phyloP scores from a whole-genome alignment of 164 flowering plant genomes.

The Platanus orientalis region DNA sequence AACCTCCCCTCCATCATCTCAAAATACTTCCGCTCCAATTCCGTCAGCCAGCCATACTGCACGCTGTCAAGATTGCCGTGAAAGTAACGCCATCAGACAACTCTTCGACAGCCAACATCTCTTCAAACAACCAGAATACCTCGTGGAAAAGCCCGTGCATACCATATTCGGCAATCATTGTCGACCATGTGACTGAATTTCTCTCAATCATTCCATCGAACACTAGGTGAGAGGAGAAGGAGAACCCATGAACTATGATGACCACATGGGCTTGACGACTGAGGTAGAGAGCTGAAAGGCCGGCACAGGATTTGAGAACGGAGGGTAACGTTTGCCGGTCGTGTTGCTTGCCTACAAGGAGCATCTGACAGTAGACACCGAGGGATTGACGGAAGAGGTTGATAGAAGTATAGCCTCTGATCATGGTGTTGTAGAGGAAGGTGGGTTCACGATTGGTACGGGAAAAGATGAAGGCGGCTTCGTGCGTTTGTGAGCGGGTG shows the following conservation, averaged over 20 bases:
- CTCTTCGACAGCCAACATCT: constrained; percentile 31
- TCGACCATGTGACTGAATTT: constrained; percentile 39
- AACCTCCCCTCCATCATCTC: constrained; percentile 39
- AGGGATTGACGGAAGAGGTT: constrained; percentile 30
- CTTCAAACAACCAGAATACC: constrained; percentile 38
- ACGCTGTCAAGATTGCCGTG: constrained; percentile 37
- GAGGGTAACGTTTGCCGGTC: constrained; percentile 11
- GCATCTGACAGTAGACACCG: constrained; percentile 23
- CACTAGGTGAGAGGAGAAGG: constrained; percentile 26
- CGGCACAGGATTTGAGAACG: constrained; percentile 30
- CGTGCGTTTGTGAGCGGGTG: constrained; percentile 13
- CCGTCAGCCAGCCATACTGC: constrained; percentile 34
- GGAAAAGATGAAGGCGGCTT: constrained; percentile 34
- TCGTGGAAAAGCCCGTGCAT: constrained; percentile 28
- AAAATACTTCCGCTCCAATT: constrained; percentile 31
- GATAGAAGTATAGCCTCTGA: constrained; percentile 33
- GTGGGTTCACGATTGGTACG: constrained; percentile 31
- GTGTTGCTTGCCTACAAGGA: constrained; percentile 5
- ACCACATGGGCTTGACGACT: constrained; percentile 17
- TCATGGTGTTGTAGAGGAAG: constrained; percentile 43
- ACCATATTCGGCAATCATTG: constrained; percentile 39
- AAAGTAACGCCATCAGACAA: constrained; percentile 34
- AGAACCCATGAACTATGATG: constrained; percentile 5
- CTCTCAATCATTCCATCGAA: constrained; percentile 40
- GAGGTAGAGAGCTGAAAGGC: constrained; percentile 12